Percentiles rank a stretch among this genome's conserved stretches.
These are phyloP conservation scores for Paramecium caudatum DNA, from an alignment of 73 alveolate species.

Conservation along the genomic window DNA sequence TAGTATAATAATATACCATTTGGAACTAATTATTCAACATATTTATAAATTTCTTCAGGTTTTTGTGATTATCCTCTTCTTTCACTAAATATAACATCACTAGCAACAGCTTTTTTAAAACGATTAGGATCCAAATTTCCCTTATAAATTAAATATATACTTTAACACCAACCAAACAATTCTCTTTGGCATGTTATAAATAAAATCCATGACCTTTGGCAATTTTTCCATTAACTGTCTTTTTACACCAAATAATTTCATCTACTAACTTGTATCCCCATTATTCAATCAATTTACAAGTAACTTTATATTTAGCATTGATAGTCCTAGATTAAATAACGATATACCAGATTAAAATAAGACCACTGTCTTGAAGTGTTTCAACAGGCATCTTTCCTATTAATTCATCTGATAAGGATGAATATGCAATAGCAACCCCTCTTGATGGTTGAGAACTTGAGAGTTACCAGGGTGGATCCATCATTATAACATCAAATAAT, in stretches of 20 bases:
- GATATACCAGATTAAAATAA: conserved; percentile 85
- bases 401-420: conserved; percentile 83
- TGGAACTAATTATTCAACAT: conserved; percentile 89
- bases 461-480: conserved; percentile 97
- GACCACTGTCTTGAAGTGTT: conserved; percentile 82
- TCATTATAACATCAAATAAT: conserved; percentile 91
- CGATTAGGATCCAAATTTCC: conserved; percentile 58
- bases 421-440: conserved; percentile 92
- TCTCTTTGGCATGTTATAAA: conserved; percentile 91
- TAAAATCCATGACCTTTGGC: conserved; percentile 92
- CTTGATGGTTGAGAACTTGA: conserved; percentile 89
- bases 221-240: conserved; percentile 87
- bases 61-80: conserved; percentile 88
- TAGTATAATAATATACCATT: conserved; percentile 71
- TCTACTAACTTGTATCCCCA: conserved; percentile 89
- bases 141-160: conserved; percentile 62
- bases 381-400: conserved; percentile 81
- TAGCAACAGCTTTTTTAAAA: conserved; percentile 62
- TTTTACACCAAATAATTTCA: conserved; percentile 91
- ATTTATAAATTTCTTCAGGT: conserved; percentile 91
- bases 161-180: conserved; percentile 90
- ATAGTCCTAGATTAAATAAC: conserved; percentile 71
- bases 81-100: conserved; percentile 86
- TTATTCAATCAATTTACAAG: conserved; percentile 81
- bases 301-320: conserved; percentile 87